phyloP scores from a whole-genome alignment of 2,329 filamentous ascomycete species.

The Boeremia exigua region DNA sequence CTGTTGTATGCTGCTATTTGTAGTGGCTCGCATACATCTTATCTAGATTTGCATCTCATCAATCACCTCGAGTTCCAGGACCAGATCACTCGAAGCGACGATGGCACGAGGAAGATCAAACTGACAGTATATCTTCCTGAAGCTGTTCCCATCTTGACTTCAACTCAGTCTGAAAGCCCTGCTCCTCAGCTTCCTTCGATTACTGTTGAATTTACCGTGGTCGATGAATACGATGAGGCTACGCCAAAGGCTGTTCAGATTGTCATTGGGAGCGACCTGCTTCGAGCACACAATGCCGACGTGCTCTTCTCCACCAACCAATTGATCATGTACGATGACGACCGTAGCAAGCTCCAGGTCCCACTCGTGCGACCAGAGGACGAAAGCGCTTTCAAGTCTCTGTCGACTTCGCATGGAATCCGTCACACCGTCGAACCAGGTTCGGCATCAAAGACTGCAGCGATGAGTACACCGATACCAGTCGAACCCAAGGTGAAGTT shows the following conservation, averaged over 20 bases:
- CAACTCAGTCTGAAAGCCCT: slow-evolving; percentile 71
- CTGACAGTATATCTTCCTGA: slow-evolving; percentile 89
- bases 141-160: slow-evolving; percentile 79
- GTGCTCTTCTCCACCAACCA: slow-evolving; percentile 91
- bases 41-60: slow-evolving; percentile 77
- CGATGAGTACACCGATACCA: background rate
- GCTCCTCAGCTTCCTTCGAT: slow-evolving; percentile 82
- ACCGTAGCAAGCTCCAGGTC: slow-evolving; percentile 84
- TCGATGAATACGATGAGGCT: slow-evolving; percentile 59
- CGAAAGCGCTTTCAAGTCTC: slow-evolving; percentile 77
- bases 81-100: slow-evolving; percentile 68
- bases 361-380: slow-evolving; percentile 93
- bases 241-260: slow-evolving; percentile 74
- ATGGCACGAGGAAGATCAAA: slow-evolving; percentile 72
- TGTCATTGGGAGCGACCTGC: slow-evolving; percentile 86
- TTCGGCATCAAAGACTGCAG: background rate
- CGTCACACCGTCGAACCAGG: background rate
- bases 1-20: slow-evolving; percentile 92
- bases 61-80: slow-evolving; percentile 74
- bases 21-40: slow-evolving; percentile 87
- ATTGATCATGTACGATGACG: slow-evolving; percentile 84
- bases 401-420: slow-evolving; percentile 64
- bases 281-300: slow-evolving; percentile 87
- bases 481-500: slow-evolving; percentile 12
- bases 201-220: slow-evolving; percentile 77